Evolutionary conservation across 495 filamentous ascomycete genomes (phyloP), one percentile per base, ranked within the genome.

Genomic region (Aspergillus coremiiformis): DNA sequence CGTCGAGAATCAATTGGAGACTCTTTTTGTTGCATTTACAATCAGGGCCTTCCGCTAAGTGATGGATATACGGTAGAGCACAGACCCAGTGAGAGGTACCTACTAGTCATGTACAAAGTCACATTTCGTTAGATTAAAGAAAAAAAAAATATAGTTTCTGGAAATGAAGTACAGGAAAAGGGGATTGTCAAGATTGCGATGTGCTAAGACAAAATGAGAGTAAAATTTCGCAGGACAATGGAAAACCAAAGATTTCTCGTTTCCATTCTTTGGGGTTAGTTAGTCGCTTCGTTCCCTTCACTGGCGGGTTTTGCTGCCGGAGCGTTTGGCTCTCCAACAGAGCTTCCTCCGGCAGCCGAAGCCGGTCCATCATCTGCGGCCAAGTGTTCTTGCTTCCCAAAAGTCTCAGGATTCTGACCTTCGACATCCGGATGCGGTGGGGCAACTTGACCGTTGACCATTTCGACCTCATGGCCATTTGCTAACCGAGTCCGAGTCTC

Each of bases 401-500:
- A 60, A 32, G 86, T 90, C 59, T 85, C 81, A 26, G 82, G 78
- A 52, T 88, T 80, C 50, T 77, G 75, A 50, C 86, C 86, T 66
- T 95, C 78, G 24, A 87, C 85, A 59, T 91, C 89, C 5, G 87
- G 88, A 64, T 92, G 87, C n/a, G 86, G 87, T 24, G 86, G 87
- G 20, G 88, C 87, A 37, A 87, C 66, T 50, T 72, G 66, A 29
- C 74, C 75, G 64, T 97, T 89, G 39, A 98, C 77, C 47, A 98
- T 66, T 12, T 68, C 66, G 20, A 74, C 62, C n/a, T 69, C 56
- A 22, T 71, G 70, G 5, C 62, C 70, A 43, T 74, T 58, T 20
- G 59, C 54, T 46, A 72, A 53, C 39, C 87, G 82, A 15, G 90
- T 95, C 49, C 86, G 79, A 9, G 91, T 94, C 73, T 96, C 92